phyloP scores from a whole-genome alignment of 306 rosid species.

The Acacia acuminata region DNA sequence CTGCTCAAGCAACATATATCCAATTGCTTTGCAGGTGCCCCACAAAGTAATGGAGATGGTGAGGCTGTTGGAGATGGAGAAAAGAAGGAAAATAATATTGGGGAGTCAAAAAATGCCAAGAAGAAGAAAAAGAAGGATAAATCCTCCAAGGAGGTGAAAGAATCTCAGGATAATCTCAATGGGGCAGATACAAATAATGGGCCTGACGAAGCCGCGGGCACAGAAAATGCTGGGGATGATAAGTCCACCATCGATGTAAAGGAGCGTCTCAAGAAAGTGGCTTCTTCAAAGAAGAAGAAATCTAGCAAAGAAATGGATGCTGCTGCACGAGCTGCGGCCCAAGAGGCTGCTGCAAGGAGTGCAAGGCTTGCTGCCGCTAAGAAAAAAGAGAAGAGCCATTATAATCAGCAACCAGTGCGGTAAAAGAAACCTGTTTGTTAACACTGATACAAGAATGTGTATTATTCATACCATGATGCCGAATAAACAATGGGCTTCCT shows the following conservation, averaged over 20 bases:
- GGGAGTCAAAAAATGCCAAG: slow-evolving; percentile 68
- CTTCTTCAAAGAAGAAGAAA: slow-evolving; percentile 78
- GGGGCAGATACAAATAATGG: slow-evolving; percentile 48
- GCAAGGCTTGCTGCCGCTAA: slow-evolving; percentile 89
- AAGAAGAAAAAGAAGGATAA: slow-evolving; percentile 97
- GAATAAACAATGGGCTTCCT: slow-evolving; percentile 57
- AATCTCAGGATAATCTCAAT: slow-evolving; percentile 61
- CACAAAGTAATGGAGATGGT: slow-evolving; percentile 54
- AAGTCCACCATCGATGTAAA: slow-evolving; percentile 71
- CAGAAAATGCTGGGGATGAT: slow-evolving; percentile 62
- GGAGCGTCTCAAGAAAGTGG: slow-evolving; percentile 86
- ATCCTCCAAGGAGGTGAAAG: slow-evolving; percentile 76
- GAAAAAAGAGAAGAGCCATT: slow-evolving; percentile 95
- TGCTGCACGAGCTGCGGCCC: slow-evolving; percentile 84
- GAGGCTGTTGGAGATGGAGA: slow-evolving; percentile 61
- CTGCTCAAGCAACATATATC: slow-evolving; percentile 4
- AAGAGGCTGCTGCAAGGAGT: slow-evolving; percentile 85
- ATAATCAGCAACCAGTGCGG: slow-evolving; percentile 91
- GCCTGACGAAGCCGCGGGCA: slow-evolving; percentile 41
- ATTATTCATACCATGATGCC: slow-evolving; percentile 62
- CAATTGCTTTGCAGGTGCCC: slow-evolving; percentile 46
- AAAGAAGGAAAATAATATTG: slow-evolving; percentile 55
- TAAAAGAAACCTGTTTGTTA: slow-evolving; percentile 41
- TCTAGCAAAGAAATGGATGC: slow-evolving; percentile 82
- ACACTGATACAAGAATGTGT: slow-evolving; percentile 55